Conservation (phyloP, 2,329 filamentous ascomycete species). For the Cadophora malorum region DNA sequence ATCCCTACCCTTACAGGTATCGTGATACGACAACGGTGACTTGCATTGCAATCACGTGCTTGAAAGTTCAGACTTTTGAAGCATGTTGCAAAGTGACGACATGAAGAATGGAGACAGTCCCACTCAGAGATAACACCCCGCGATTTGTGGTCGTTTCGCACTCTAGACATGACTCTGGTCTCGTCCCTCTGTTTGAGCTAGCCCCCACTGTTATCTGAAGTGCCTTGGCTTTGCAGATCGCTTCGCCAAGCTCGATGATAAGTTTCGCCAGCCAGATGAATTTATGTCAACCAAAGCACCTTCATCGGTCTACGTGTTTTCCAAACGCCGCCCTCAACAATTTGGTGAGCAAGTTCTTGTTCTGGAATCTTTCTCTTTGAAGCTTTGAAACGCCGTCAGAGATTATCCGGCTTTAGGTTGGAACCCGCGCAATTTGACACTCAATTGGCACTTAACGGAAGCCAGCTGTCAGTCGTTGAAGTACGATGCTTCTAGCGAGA, state of each 20-base stretch:
- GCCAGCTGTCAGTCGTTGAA: background rate
- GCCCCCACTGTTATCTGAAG: conserved; percentile 3
- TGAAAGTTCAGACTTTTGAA: background rate
- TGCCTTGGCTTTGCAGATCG: conserved; percentile 16
- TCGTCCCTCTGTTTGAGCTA: conserved; percentile 3
- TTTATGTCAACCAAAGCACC: background rate
- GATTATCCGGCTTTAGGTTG: background rate
- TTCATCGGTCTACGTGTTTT: background rate
- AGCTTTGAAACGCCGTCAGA: background rate
- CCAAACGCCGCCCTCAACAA: conserved; percentile 1
- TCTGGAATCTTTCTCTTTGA: background rate
- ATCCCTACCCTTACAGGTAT: background rate
- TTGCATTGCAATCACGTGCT: conserved; percentile 4
- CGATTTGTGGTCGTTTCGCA: background rate
- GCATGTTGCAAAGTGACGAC: background rate
- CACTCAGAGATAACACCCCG: conserved; percentile 8
- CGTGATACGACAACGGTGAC: background rate
- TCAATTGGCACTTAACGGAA: background rate
- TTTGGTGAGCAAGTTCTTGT: background rate
- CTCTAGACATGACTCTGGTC: conserved; percentile 10
- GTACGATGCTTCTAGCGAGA: background rate
- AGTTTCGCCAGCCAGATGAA: background rate
- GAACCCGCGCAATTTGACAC: background rate
- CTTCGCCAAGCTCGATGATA: background rate
- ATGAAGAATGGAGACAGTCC: background rate